A percentile compares a stretch with the other conserved stretches of the same genome.
These are phyloP conservation scores for Gossypium laxum DNA, from an alignment of 441 rosid genomes.

Conservation along the genomic window DNA sequence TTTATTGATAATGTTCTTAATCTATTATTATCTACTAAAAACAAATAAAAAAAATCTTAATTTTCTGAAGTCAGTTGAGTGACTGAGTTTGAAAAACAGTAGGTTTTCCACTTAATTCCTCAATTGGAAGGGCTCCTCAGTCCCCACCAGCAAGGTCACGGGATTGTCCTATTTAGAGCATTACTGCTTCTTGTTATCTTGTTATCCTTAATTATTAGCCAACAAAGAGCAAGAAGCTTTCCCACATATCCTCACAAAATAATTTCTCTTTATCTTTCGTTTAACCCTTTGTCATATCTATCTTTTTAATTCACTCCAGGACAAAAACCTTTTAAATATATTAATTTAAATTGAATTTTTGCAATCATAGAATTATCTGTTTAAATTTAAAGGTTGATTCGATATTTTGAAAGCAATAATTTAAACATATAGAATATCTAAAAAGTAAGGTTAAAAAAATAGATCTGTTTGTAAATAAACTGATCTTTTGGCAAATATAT, in stretches of 20 bases:
- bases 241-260: not conserved
- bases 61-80: not conserved
- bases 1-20: not conserved
- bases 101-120: not conserved
- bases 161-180: constrained; percentile 8
- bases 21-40: not conserved
- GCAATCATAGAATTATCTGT: not conserved
- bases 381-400: not conserved
- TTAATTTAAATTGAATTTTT: not conserved
- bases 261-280: not conserved
- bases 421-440: not conserved
- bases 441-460: not conserved
- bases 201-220: not conserved
- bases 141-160: constrained; percentile 21
- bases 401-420: not conserved
- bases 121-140: constrained; percentile 9
- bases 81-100: not conserved
- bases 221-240: not conserved
- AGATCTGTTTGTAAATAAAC: not conserved
- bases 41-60: not conserved
- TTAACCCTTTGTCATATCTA: not conserved
- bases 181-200: constrained; percentile 5
- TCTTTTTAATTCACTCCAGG: not conserved
- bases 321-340: no score
- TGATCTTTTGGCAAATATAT: not conserved